phyloP scores from a whole-genome alignment of 2,329 filamentous ascomycete genomes.

The Ophiostoma triangulosporum region DNA sequence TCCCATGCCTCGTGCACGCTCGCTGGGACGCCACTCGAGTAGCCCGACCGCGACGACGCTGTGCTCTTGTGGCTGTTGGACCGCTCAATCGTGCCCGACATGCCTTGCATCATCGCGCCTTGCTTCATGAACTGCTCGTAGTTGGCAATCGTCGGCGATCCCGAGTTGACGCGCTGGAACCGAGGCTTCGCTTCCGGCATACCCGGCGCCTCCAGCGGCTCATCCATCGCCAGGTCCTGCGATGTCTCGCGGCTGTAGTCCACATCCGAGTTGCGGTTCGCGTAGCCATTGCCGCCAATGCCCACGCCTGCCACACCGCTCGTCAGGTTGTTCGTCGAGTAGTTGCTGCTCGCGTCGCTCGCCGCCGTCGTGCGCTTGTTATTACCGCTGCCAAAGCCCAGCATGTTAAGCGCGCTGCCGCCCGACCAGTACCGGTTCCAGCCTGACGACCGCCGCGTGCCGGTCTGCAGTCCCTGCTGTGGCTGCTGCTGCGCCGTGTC shows the following conservation, averaged over 20 bases:
- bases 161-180: conserved; percentile 53
- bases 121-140: conserved; percentile 38
- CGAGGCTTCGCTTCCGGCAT: conserved; percentile 40
- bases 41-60: conserved; percentile 34
- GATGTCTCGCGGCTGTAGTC: conserved; percentile 32
- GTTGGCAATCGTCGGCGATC: conserved; percentile 55
- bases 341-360: conserved; percentile 40
- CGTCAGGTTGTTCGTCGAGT: conserved; percentile 33
- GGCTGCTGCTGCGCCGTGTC: conserved; percentile 11
- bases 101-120: conserved; percentile 35
- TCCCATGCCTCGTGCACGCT: conserved; percentile 47
- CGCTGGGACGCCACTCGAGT: conserved; percentile 52
- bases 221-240: conserved; percentile 56
- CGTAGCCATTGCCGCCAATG: not conserved
- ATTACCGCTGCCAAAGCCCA: conserved; percentile 40
- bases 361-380: conserved; percentile 25
- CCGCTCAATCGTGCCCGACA: conserved; percentile 49
- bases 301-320: not conserved
- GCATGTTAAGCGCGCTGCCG: conserved; percentile 52
- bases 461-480: conserved; percentile 24
- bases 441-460: conserved; percentile 49
- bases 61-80: conserved; percentile 35
- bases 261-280: not conserved
- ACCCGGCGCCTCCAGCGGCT: conserved; percentile 48
- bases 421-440: conserved; percentile 72